phyloP scores from a whole-genome alignment of 768 basidiomycete genomes.

The Russula emetica region DNA sequence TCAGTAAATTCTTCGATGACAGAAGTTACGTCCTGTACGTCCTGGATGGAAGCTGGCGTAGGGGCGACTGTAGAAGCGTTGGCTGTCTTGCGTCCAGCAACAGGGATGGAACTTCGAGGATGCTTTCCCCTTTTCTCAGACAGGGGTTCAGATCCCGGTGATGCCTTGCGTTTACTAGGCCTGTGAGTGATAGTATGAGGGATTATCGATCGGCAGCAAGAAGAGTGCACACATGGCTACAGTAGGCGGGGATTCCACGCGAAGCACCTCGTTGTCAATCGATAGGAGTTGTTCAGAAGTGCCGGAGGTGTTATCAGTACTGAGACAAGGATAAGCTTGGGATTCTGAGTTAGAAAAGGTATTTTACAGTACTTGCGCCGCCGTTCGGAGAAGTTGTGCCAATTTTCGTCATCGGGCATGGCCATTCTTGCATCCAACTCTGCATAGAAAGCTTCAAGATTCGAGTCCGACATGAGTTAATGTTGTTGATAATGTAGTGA shows the following conservation, averaged over 20 bases:
- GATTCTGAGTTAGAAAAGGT: neutral
- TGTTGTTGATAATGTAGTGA: neutral
- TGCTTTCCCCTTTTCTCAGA: conserved; percentile 4
- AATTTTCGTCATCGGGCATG: conserved; percentile 10
- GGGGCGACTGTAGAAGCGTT: neutral
- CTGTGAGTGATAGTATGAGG: conserved; percentile 8
- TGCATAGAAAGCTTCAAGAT: conserved; percentile 22
- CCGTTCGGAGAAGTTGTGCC: neutral
- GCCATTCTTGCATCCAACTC: conserved; percentile 27
- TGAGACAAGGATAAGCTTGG: neutral
- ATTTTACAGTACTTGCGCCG: neutral
- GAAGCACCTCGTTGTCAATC: neutral
- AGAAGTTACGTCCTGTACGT: conserved; percentile 11
- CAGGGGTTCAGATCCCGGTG: conserved; percentile 8
- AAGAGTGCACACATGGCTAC: conserved; percentile 10
- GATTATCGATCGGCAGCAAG: neutral
- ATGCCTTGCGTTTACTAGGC: conserved; percentile 14
- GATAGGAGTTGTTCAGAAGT: neutral
- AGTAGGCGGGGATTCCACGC: neutral
- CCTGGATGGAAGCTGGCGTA: conserved; percentile 7
- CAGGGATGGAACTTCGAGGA: neutral
- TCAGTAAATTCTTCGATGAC: conserved; percentile 20
- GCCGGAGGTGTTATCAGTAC: neutral
- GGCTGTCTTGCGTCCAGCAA: neutral
- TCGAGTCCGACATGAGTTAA: conserved; percentile 1